Base-by-base conservation (phyloP, 1,284 basidiomycete genomes). In the Rhodotorula sp. region DNA sequence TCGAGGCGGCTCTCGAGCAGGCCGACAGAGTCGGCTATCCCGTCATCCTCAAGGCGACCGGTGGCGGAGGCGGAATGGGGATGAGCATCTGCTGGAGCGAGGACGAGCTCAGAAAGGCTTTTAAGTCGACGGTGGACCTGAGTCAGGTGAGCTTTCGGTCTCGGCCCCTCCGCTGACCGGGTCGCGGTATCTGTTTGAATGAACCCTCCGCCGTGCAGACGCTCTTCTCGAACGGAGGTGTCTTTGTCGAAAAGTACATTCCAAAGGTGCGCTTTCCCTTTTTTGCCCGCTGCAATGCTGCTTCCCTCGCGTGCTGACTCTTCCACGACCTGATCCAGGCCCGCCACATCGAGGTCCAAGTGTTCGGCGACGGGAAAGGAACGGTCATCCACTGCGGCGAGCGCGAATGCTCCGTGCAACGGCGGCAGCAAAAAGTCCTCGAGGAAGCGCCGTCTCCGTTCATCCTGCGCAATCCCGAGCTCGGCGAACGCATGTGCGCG, bases 51-150 rank as follows among this genome's bases (percentile, higher is more conserved):
- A 90, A 90, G 79, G 86, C 88, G 8, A 87, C 87, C 0, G 87
- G 86, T 0, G 89, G 89, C 12, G 89, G 89, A 2, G 89, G 89
- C 3, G 89, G 89, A 0, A 87, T 89, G 84, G 89, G 89, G 14
- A 84, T 90, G 74, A 83, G 85, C 14, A 83, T 89, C 28, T 89
- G 87, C 78, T 78, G 81, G 23, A 77, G 81, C 56, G 82, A 83
- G n/a, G 73, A 77, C 2, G 84, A 85, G 58, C 79, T 88, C 26
- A 71, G 68, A 7, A 77, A 77, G 5, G 82, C 78, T 43, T 85
- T 86, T 74, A 64, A 76, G 16, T 63, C 76, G 19, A 84, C 84
- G 16, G 84, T 83, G 69, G 87, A 84, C 12, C 82, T 83, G 83
- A 85, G 87, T 63, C 67, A 81, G 74, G 68, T 69, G n/a, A 48